A percentile compares a stretch with the other conserved stretches of the same genome.
Evolutionary conservation across 441 rosid genomes (phyloP).

Genomic region (Euphorbia schlechtendalii): DNA sequence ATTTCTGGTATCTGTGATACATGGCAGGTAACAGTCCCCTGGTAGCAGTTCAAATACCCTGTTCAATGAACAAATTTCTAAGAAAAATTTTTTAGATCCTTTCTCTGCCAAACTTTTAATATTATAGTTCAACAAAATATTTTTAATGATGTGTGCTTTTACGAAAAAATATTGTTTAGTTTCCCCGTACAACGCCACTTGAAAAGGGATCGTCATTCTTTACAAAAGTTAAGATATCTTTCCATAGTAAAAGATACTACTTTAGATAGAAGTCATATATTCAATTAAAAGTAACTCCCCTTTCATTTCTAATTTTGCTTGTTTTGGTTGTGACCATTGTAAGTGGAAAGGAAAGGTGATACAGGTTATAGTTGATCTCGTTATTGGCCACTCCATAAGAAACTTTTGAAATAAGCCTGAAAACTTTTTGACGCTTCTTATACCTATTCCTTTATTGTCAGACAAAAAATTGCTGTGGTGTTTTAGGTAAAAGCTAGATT

Average conservation of each 20-base stretch:
- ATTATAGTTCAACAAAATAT: neutral
- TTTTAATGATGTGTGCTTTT: too few species aligned
- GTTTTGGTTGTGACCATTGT: too few species aligned
- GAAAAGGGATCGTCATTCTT: neutral
- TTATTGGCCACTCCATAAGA: neutral
- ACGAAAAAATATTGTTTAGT: too few species aligned
- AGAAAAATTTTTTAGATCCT: neutral
- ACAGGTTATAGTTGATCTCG: neutral
- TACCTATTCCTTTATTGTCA: neutral
- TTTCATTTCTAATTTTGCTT: too few species aligned
- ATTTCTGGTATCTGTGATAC: constrained; percentile 86
- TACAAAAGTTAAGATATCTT: neutral
- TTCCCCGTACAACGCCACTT: neutral
- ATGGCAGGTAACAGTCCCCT: constrained; percentile 65
- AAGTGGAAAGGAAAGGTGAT: neutral
- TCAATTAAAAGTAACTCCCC: too few species aligned
- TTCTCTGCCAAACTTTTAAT: neutral
- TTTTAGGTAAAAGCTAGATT: neutral
- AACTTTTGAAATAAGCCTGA: neutral
- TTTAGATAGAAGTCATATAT: too few species aligned
- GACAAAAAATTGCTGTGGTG: neutral
- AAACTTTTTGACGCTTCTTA: too few species aligned
- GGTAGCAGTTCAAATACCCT: neutral
- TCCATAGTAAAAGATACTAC: neutral
- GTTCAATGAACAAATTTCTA: constrained; percentile 4